A percentile compares a stretch with the other conserved stretches of the same genome.
These are phyloP conservation scores for Suhomyces taliae DNA, from an alignment of 1,139 yeast species.

Conservation along the genomic window DNA sequence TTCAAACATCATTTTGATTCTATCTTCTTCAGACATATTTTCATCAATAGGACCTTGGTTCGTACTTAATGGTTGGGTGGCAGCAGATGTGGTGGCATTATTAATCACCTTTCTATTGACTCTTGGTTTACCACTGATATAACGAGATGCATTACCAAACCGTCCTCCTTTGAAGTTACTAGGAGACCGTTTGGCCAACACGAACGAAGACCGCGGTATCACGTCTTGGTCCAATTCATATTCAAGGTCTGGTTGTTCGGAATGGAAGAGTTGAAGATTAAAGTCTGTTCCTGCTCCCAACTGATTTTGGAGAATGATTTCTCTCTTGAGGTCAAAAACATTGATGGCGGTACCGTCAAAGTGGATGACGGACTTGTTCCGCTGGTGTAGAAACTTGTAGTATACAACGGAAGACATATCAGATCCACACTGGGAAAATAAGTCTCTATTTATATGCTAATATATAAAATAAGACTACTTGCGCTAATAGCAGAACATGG, in stretches of 20 bases:
- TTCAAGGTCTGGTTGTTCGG: constrained; percentile 70
- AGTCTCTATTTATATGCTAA: no score
- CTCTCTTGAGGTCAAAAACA: constrained; percentile 90
- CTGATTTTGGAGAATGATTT: constrained; percentile 78
- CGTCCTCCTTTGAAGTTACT: constrained; percentile 57
- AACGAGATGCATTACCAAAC: constrained; percentile 69
- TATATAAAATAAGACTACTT: no score
- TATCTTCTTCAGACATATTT: constrained; percentile 75
- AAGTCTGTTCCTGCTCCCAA: constrained; percentile 84
- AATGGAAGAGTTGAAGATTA: constrained; percentile 64
- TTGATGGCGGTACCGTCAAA: constrained; percentile 97
- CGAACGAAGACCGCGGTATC: constrained; percentile 83
- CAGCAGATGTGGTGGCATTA: constrained; percentile 22
- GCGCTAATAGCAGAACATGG: neutral
- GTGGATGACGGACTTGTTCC: constrained; percentile 71
- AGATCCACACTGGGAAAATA: neutral
- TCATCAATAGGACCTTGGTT: constrained; percentile 27
- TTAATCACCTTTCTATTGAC: constrained; percentile 43
- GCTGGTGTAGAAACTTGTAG: constrained; percentile 84
- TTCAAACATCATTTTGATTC: constrained; percentile 86
- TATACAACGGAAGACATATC: constrained; percentile 87
- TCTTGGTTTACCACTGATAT: constrained; percentile 83
- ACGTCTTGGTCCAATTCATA: constrained; percentile 90
- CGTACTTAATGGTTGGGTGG: constrained; percentile 4
- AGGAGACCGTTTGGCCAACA: constrained; percentile 79